These are phyloP conservation scores for Eimeria acervulina DNA, from an alignment of 169 alveolate genomes.

Conservation along the genomic window DNA sequence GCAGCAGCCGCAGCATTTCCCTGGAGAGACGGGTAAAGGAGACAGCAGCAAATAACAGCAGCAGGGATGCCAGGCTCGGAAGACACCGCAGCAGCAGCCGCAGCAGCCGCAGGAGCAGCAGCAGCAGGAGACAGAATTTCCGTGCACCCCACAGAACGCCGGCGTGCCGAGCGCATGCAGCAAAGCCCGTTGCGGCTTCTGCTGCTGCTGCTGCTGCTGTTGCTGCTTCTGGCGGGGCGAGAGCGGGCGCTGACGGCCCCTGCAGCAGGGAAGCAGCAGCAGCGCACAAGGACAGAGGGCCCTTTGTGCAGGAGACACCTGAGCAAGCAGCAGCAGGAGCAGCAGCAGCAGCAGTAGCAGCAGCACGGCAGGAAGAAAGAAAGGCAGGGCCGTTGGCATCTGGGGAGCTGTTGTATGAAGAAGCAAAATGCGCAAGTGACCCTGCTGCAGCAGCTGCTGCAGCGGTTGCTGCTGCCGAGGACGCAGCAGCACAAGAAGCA, in stretches of 20 bases:
- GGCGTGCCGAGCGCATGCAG: background rate
- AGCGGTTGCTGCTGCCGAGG: conserved; percentile 40
- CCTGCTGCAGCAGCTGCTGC: conserved; percentile 42
- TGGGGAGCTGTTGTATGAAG: background rate
- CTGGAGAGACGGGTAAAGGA: background rate
- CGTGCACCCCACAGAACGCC: conserved; percentile 25
- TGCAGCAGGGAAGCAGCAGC: conserved; percentile 12
- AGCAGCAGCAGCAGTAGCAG: conserved; percentile 5
- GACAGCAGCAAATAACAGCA: background rate
- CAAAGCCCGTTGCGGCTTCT: background rate
- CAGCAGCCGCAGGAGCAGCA: conserved; percentile 4
- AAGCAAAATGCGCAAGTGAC: background rate
- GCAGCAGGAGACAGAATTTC: background rate
- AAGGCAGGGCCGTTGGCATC: background rate
- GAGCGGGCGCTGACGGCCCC: background rate
- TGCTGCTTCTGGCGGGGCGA: background rate
- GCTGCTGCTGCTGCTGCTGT: conserved; percentile 35
- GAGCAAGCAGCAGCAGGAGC: background rate
- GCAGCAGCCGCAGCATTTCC: conserved; percentile 20
- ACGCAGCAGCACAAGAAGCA: conserved; percentile 46
- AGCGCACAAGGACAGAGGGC: background rate
- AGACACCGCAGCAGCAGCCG: background rate
- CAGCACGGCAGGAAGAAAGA: background rate
- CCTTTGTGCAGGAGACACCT: background rate
- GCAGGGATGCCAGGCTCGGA: background rate